These are phyloP conservation scores for Earliella scabrosa DNA, from an alignment of 1,284 basidiomycete genomes.

Conservation along the genomic window DNA sequence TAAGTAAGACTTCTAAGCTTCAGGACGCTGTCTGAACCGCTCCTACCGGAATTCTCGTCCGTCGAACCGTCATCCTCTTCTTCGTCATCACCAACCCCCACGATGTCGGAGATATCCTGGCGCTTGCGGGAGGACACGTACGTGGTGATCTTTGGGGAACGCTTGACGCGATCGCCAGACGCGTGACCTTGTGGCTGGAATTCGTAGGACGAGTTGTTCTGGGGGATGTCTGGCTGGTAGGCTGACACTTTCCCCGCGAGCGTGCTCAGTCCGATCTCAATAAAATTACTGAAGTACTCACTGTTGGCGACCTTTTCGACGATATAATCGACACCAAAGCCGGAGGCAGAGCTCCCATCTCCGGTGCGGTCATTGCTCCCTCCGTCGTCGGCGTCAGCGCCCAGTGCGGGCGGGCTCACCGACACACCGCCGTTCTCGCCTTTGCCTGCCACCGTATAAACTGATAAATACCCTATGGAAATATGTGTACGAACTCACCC, in stretches of 20 bases:
- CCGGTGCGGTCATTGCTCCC: conserved; percentile 8
- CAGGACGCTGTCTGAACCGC: too few relatives aligned
- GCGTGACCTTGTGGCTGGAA: not conserved
- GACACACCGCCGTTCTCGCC: conserved; percentile 19
- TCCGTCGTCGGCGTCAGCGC: conserved; percentile 11
- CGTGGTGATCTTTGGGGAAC: not conserved
- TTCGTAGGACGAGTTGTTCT: not conserved
- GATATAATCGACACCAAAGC: not conserved
- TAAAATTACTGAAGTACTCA: not conserved
- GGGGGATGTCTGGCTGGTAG: not conserved
- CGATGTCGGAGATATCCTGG: not conserved
- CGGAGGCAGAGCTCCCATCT: conserved; percentile 6
- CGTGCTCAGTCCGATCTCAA: not conserved
- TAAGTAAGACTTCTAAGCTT: too few relatives aligned
- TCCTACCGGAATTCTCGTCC: conserved; percentile 11
- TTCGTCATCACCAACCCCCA: not conserved
- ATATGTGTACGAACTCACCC: not conserved
- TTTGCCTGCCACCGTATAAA: not conserved
- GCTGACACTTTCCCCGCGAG: not conserved
- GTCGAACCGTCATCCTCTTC: not conserved
- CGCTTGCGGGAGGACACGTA: not conserved
- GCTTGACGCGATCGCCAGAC: not conserved
- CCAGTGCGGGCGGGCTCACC: conserved; percentile 4
- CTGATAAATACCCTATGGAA: not conserved
- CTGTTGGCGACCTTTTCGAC: not conserved